Evolutionary conservation across 2,329 filamentous ascomycete genomes (phyloP), one percentile per base, ranked within the genome.

Genomic region (Dothideomycetes sp.): DNA sequence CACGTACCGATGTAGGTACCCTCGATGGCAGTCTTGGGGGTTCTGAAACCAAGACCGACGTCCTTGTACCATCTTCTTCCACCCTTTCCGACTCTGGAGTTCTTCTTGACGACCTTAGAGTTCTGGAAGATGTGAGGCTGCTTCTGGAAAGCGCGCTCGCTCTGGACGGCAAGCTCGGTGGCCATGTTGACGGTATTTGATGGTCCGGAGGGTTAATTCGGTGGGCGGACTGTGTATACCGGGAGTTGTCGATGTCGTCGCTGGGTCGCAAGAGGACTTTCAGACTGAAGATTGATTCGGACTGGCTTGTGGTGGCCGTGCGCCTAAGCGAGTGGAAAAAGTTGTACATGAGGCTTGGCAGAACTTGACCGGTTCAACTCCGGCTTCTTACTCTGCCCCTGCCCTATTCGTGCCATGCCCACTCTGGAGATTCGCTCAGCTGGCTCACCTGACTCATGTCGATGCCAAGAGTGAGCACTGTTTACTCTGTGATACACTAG

Each of bases 121-220:
- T 96, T 95, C 64, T 84, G 80, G 85, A 96, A 98, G 79, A 98
- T 94, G 74, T 98, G 91, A 70, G 91, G 91, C 80, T 98, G 89
- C 83, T 98, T 98, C 75, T 96, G 91, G 85, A 84, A 98, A 79
- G 91, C 91, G 77, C 91, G 89, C 83, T 98, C 91, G 69, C 86
- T 93, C 82, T 98, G 91, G 72, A 98, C 91, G 70, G 87, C 94
- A 75, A 95, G 79, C 78, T 94, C 87, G 79, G 87, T 94, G 68
- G 87, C 87, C 87, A 94, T 94, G 70, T 66, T 79, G 75, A 71
- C 72, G 69, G 47, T 47, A 30, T 41, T 36, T 24, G 37, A 24
- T 32, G 38, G 34, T 36, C 24, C 42, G 42, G 16, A 31, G 9
- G 37, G 24, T 36, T 30, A 27, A 22, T 29, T 31, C 37, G 24